phyloP scores from a whole-genome alignment of 352 stramenopile species.

The Pythium insidiosum region DNA sequence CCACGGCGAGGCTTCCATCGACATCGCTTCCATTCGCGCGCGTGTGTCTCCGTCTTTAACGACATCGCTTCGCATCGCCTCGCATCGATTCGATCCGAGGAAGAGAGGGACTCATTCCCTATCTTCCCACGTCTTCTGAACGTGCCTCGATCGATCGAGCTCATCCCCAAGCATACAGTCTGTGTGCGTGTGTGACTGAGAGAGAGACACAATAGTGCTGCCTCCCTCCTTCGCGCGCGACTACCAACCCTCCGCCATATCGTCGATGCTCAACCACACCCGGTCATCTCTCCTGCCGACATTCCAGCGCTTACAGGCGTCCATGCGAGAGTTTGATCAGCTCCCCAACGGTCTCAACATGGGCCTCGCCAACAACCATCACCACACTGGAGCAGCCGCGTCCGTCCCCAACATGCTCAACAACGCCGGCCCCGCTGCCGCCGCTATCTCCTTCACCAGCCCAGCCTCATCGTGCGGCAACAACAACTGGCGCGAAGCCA shows the following conservation, averaged over 20 bases:
- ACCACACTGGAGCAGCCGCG: too few relatives aligned
- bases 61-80: neutral
- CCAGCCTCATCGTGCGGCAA: constrained; percentile 2
- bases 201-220: too few relatives aligned
- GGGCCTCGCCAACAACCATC: constrained; percentile 6
- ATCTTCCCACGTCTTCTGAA: constrained; percentile 6
- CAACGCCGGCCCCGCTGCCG: constrained; percentile 6
- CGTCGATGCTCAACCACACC: constrained; percentile 40
- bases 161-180: neutral
- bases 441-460: constrained; percentile 5
- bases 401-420: constrained; percentile 1
- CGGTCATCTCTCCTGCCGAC: constrained; percentile 18
- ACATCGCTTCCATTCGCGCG: too few relatives aligned
- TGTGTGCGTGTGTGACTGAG: neutral
- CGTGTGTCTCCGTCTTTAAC: neutral
- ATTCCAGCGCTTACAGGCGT: constrained; percentile 42
- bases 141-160: neutral
- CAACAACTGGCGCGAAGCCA: constrained; percentile 27
- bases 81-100: too few relatives aligned
- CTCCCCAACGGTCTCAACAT: constrained; percentile 6
- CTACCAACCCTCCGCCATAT: neutral
- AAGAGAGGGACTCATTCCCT: constrained; percentile 13
- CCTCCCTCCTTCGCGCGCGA: neutral
- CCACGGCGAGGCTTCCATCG: constrained; percentile 6
- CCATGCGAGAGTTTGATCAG: constrained; percentile 39